Conservation (phyloP, 495 filamentous ascomycete genomes). For the Hypoxylon subgilvum region DNA sequence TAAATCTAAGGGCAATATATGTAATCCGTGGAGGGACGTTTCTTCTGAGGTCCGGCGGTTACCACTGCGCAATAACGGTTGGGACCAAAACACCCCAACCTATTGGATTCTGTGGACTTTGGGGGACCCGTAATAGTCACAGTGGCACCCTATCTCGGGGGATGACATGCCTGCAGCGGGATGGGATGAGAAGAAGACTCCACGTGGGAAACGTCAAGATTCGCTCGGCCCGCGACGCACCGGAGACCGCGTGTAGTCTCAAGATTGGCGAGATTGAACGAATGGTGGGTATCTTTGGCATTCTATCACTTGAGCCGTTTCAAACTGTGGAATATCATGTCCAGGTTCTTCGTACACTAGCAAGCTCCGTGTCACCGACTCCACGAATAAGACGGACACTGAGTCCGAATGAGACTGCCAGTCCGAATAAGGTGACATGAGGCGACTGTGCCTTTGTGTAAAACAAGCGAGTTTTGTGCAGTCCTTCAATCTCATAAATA, state of each 20-base stretch:
- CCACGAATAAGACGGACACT: constrained; percentile 4
- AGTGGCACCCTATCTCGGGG: constrained; percentile 8
- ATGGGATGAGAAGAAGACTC: constrained; percentile 11
- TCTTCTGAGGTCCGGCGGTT: background rate
- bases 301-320: background rate
- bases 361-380: constrained; percentile 15
- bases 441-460: constrained; percentile 18
- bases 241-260: constrained; percentile 12
- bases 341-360: background rate
- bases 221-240: constrained; percentile 5
- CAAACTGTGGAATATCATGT: background rate
- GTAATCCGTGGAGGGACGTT: too few relatives aligned
- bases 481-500: background rate
- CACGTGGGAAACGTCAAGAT: constrained; percentile 20
- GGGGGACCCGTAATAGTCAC: too few relatives aligned
- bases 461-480: constrained; percentile 10
- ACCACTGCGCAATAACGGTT: too few relatives aligned
- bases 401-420: constrained; percentile 4
- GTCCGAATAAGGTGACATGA: constrained; percentile 24
- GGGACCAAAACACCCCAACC: background rate
- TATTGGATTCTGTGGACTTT: constrained; percentile 4
- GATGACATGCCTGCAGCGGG: constrained; percentile 21
- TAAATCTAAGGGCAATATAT: background rate
- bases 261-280: constrained; percentile 15
- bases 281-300: background rate